Conservation (phyloP, 768 basidiomycete genomes). For the Suillus fuscotomentosus region DNA sequence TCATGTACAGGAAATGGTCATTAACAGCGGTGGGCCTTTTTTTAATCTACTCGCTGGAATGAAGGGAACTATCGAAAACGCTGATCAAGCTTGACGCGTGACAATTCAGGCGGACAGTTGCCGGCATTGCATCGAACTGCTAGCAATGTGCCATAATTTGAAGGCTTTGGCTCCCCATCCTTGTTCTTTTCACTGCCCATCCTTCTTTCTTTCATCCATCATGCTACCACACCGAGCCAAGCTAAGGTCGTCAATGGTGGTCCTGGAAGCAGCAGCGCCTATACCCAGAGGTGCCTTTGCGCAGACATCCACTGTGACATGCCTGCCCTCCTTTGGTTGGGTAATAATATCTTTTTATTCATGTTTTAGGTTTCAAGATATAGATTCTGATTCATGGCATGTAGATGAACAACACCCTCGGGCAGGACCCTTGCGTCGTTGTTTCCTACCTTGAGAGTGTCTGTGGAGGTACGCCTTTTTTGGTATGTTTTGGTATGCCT, state of each 20-base stretch:
- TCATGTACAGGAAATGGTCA: neutral
- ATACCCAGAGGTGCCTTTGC: constrained; percentile 17
- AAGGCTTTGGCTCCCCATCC: neutral
- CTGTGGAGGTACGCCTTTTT: constrained; percentile 39
- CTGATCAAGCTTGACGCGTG: neutral
- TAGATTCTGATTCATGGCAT: neutral
- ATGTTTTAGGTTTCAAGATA: neutral
- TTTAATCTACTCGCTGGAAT: neutral
- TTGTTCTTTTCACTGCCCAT: neutral
- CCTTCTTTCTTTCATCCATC: constrained; percentile 8
- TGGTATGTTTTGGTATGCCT: constrained; percentile 10
- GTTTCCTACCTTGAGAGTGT: constrained; percentile 41
- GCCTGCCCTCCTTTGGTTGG: constrained; percentile 24
- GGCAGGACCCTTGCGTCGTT: constrained; percentile 45
- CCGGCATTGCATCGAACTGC: constrained; percentile 1
- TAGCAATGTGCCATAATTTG: neutral
- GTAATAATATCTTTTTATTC: constrained; percentile 10
- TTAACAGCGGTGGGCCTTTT: neutral
- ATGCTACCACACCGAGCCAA: constrained; percentile 5
- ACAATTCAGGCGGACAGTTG: no score
- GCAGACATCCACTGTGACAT: constrained; percentile 22
- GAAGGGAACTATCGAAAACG: neutral
- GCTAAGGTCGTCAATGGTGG: constrained; percentile 15
- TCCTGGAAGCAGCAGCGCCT: constrained; percentile 17
- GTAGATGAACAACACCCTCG: constrained; percentile 41